Conservation (phyloP, 2,329 filamentous ascomycete species). For the Phaeosphaeriaceae sp. region DNA sequence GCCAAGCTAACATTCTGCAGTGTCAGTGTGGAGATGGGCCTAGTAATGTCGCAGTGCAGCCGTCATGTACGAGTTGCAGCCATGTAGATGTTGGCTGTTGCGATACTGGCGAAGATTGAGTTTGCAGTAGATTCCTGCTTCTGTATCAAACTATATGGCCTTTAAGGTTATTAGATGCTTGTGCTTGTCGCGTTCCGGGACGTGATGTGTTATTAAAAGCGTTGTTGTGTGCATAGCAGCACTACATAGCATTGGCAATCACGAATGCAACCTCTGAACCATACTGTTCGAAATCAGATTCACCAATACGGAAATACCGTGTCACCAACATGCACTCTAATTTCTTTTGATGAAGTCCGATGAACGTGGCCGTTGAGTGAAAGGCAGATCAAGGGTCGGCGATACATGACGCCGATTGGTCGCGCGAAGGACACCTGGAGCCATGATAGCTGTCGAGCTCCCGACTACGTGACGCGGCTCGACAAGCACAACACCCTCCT, state of each 20-base stretch:
- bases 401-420: slow-evolving; percentile 31
- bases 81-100: slow-evolving; percentile 9
- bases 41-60: background rate
- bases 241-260: no score
- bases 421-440: slow-evolving; percentile 30
- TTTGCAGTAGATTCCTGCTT: no score
- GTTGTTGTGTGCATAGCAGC: no score
- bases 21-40: slow-evolving; percentile 8
- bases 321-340: no score
- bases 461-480: slow-evolving; percentile 46
- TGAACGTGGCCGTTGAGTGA: background rate
- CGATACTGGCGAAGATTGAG: background rate
- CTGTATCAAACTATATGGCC: no score
- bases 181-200: no score
- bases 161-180: no score
- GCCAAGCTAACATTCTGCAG: slow-evolving; percentile 8
- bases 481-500: slow-evolving; percentile 33
- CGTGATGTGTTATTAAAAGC: no score
- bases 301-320: no score
- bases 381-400: slow-evolving; percentile 12
- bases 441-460: slow-evolving; percentile 25
- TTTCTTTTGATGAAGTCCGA: background rate
- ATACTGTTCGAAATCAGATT: no score
- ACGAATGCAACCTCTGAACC: no score
- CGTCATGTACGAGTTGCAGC: slow-evolving; percentile 10